Evolutionary conservation across 192 early-diverging fungal genomes (phyloP).

Genomic region (Coemansia sp.): DNA sequence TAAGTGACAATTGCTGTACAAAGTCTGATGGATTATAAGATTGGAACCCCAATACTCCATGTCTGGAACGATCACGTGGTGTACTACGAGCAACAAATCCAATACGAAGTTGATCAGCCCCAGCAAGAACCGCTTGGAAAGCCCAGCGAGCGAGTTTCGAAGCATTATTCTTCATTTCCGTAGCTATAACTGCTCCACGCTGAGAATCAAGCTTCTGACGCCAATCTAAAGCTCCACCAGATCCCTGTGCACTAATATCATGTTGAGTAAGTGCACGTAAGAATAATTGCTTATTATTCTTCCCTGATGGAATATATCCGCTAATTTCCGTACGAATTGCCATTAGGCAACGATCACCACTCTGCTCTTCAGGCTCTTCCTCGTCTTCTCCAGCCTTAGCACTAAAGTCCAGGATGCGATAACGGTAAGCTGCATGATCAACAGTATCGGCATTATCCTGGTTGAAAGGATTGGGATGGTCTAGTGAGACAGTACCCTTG

Average conservation of each 20-base stretch:
- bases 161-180: conserved; percentile 97
- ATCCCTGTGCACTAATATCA: conserved; percentile 79
- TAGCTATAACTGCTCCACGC: conserved; percentile 93
- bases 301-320: conserved; percentile 64
- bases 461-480: conserved; percentile 76
- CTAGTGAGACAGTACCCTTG: conserved; percentile 55
- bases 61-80: conserved; percentile 76
- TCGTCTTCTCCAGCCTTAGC: conserved; percentile 33
- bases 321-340: conserved; percentile 89
- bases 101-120: conserved; percentile 86
- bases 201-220: conserved; percentile 89
- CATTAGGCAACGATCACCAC: conserved; percentile 59
- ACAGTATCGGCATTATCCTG: conserved; percentile 51
- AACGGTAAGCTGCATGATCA: conserved; percentile 78
- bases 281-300: conserved; percentile 57
- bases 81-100: conserved; percentile 79
- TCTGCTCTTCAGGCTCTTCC: conserved; percentile 57
- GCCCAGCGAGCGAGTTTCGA: conserved; percentile 95
- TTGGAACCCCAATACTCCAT: conserved; percentile 80
- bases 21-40: conserved; percentile 89
- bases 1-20: conserved; percentile 83
- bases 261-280: conserved; percentile 91
- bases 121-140: conserved; percentile 85
- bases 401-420: conserved; percentile 80
- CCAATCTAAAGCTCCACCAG: conserved; percentile 91